A percentile compares a stretch with the other conserved stretches of the same genome.
Conservation (phyloP, 2,329 filamentous ascomycete genomes). For the Claviceps capensis region DNA sequence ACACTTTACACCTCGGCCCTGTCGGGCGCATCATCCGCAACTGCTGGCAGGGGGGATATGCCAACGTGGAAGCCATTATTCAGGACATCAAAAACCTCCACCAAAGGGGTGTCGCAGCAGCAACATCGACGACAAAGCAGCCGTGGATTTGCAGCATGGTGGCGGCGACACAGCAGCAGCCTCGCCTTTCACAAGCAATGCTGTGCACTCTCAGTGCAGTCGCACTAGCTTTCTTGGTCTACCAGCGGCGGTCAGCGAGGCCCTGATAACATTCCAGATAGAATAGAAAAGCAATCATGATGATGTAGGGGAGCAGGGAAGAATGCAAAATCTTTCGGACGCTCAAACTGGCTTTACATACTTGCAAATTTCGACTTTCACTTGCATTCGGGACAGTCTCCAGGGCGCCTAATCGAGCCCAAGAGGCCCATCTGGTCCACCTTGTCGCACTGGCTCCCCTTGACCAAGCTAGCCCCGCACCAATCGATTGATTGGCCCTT, state of each 20-base stretch:
- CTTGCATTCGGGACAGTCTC: neutral
- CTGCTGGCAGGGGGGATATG: slow-evolving; percentile 3
- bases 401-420: neutral
- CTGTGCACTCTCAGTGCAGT: neutral
- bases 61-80: neutral
- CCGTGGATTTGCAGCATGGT: too few species aligned
- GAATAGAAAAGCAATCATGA: neutral
- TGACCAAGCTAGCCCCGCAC: neutral
- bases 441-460: neutral
- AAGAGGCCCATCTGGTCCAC: neutral
- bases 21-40: slow-evolving; percentile 1
- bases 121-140: too few species aligned
- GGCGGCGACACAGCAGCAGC: neutral
- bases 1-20: slow-evolving; percentile 1
- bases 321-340: too few species aligned
- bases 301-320: neutral
- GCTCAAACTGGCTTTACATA: too few species aligned
- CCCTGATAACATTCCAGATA: neutral
- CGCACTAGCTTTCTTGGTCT: neutral
- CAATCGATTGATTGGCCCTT: neutral
- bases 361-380: too few species aligned
- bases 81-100: neutral
- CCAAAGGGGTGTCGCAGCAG: neutral
- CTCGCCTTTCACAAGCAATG: neutral
- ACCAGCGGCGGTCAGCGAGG: neutral